Evolutionary conservation across 106 monocot genomes (phyloP).

Genomic region (Acorus calamus): DNA sequence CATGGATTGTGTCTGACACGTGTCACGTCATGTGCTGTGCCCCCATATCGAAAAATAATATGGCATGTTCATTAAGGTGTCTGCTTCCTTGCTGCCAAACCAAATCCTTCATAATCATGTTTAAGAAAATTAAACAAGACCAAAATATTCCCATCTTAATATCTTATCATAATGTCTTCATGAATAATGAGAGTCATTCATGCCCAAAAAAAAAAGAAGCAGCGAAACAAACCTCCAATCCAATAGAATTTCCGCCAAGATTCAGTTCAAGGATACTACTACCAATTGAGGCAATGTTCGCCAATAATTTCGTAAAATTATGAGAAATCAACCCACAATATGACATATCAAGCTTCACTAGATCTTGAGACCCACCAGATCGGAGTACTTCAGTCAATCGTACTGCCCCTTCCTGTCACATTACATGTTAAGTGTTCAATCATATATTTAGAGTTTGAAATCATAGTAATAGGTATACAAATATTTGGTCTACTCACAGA

Average conservation of each 20-base stretch:
- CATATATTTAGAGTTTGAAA: not conserved
- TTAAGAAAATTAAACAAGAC: not conserved
- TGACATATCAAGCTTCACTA: slow-evolving; percentile 78
- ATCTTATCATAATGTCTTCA: no score
- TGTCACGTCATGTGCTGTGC: no score
- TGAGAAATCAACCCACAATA: slow-evolving; percentile 46
- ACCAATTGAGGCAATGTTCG: slow-evolving; percentile 20
- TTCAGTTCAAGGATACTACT: slow-evolving; percentile 55
- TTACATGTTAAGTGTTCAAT: not conserved
- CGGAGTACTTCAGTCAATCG: slow-evolving; percentile 41
- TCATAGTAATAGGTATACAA: not conserved
- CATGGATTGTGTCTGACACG: no score
- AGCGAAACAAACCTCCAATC: slow-evolving; percentile 40
- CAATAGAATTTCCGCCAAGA: slow-evolving; percentile 61
- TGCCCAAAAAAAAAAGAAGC: no score
- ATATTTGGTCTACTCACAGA: slow-evolving; percentile 27
- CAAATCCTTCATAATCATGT: no score
- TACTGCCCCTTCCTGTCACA: slow-evolving; percentile 48
- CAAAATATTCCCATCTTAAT: not conserved
- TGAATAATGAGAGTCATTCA: no score
- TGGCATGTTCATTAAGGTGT: no score
- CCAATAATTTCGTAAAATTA: slow-evolving; percentile 37
- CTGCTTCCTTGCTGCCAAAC: no score
- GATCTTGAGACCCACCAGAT: slow-evolving; percentile 46
- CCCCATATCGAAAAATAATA: no score